These are phyloP conservation scores for Phaeosphaeria sp. DNA, from an alignment of 2,329 filamentous ascomycete species.

Conservation along the genomic window DNA sequence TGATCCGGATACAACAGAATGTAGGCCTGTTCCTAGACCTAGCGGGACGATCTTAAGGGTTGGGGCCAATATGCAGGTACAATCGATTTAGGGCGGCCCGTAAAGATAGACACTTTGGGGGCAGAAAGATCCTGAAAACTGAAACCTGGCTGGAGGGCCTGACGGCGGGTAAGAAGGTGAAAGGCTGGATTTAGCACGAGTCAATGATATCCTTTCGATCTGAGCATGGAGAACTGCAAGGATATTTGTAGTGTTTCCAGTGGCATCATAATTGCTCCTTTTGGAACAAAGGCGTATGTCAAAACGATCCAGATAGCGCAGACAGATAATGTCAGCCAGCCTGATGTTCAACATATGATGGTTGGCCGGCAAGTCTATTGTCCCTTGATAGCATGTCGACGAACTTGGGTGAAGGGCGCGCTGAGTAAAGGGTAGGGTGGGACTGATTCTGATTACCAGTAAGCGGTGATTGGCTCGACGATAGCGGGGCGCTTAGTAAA, in stretches of 20 bases:
- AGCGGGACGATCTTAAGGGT: slow-evolving; percentile 9
- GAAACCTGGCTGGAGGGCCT: neutral
- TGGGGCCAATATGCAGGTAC: slow-evolving; percentile 35
- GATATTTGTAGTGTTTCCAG: neutral
- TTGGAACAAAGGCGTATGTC: slow-evolving; percentile 13
- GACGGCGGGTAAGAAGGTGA: neutral
- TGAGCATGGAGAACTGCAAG: neutral
- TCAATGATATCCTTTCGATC: neutral
- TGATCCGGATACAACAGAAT: neutral
- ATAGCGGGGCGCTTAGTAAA: slow-evolving; percentile 19
- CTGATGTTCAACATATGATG: neutral
- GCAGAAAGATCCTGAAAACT: slow-evolving; percentile 5
- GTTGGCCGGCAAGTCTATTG: neutral
- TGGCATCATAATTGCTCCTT: neutral
- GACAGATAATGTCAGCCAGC: slow-evolving; percentile 1
- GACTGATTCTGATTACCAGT: neutral
- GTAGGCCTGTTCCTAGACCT: slow-evolving; percentile 13
- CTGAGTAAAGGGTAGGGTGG: neutral
- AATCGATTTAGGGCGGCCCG: slow-evolving; percentile 2
- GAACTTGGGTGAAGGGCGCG: neutral
- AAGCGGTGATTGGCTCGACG: slow-evolving; percentile 12
- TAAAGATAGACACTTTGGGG: slow-evolving; percentile 20
- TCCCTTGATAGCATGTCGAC: neutral
- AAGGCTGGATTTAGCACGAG: neutral
- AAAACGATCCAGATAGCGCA: slow-evolving; percentile 1